Evolutionary conservation across 176 grass and related monocot genomes (phyloP).

Genomic region (Cenchrus fungigraminus): DNA sequence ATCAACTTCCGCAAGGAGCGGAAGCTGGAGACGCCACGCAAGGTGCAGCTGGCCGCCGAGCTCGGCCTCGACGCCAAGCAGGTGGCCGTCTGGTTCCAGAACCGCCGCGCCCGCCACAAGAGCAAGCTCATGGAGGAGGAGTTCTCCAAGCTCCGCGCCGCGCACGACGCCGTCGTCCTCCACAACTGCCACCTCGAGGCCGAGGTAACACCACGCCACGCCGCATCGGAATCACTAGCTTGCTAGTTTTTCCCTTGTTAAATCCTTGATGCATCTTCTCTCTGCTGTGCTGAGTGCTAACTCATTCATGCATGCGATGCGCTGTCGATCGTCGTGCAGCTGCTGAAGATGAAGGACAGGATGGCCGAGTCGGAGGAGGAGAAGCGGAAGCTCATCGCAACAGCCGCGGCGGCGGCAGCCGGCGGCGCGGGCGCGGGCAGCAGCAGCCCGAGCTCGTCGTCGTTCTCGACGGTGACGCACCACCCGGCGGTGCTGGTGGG

Average conservation of each 20-base stretch:
- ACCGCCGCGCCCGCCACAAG: constrained; percentile 96
- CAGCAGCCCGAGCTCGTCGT: constrained; percentile 88
- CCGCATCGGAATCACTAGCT: too few relatives aligned
- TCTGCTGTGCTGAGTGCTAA: neutral
- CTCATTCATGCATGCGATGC: neutral
- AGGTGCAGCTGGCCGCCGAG: constrained; percentile 83
- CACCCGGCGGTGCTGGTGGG: constrained; percentile 48
- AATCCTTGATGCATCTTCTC: neutral
- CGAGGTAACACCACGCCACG: constrained; percentile 45
- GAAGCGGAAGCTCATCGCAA: constrained; percentile 55
- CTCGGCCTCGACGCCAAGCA: constrained; percentile 90
- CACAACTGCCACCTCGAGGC: constrained; percentile 90
- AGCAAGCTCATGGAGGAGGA: constrained; percentile 94
- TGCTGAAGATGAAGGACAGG: constrained; percentile 75
- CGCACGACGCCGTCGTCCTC: constrained; percentile 76
- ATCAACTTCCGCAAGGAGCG: constrained; percentile 76
- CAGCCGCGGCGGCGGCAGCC: neutral
- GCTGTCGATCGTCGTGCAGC: constrained; percentile 33
- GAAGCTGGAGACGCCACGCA: constrained; percentile 85
- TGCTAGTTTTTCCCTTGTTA: too few relatives aligned
- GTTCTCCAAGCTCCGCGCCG: constrained; percentile 79
- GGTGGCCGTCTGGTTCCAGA: constrained; percentile 99
- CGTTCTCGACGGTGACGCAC: constrained; percentile 82
- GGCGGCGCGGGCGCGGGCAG: constrained; percentile 3
- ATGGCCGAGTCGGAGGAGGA: constrained; percentile 64